Percentiles rank a stretch among this genome's conserved stretches.
These are phyloP conservation scores for Ploettnerulaceae sp. DNA, from an alignment of 2,329 filamentous ascomycete species.

Conservation along the genomic window DNA sequence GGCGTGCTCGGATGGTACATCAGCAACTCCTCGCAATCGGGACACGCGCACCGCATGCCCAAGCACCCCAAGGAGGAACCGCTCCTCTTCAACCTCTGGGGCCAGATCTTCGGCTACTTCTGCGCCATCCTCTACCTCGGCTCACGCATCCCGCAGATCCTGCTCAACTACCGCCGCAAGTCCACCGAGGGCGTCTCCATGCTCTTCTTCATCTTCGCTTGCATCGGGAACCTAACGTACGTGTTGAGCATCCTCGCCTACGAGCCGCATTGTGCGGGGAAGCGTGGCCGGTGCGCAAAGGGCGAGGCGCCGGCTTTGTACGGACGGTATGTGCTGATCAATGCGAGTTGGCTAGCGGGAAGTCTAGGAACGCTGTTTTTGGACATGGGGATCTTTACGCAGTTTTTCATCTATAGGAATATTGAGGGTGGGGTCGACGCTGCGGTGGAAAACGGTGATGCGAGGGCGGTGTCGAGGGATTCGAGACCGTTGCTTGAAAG, in stretches of 20 bases:
- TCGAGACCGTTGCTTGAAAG: constrained; percentile 24
- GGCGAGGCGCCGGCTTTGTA: constrained; percentile 68
- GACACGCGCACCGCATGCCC: constrained; percentile 22
- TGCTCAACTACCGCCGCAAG: constrained; percentile 89
- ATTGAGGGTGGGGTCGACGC: constrained; percentile 11
- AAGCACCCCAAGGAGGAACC: constrained; percentile 40
- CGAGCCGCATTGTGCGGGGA: constrained; percentile 60
- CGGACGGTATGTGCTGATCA: constrained; percentile 78
- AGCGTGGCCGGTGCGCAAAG: constrained; percentile 46
- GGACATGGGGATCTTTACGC: constrained; percentile 81
- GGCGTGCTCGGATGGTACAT: constrained; percentile 86
- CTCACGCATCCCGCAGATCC: constrained; percentile 81
- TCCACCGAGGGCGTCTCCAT: constrained; percentile 90
- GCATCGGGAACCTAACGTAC: constrained; percentile 90
- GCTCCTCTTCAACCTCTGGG: constrained; percentile 67
- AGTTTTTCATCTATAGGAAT: constrained; percentile 80
- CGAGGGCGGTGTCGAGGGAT: constrained; percentile 8
- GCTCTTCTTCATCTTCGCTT: constrained; percentile 95
- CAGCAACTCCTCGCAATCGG: constrained; percentile 40
- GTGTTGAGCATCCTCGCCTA: constrained; percentile 90
- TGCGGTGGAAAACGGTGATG: constrained; percentile 14
- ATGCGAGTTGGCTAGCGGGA: constrained; percentile 84
- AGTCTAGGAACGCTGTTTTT: constrained; percentile 82
- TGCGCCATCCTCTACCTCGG: constrained; percentile 87
- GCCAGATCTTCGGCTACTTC: constrained; percentile 90